A percentile compares a stretch with the other conserved stretches of the same genome.
These are phyloP conservation scores for Vigna nakashimae DNA, from an alignment of 306 rosid species.

Conservation along the genomic window DNA sequence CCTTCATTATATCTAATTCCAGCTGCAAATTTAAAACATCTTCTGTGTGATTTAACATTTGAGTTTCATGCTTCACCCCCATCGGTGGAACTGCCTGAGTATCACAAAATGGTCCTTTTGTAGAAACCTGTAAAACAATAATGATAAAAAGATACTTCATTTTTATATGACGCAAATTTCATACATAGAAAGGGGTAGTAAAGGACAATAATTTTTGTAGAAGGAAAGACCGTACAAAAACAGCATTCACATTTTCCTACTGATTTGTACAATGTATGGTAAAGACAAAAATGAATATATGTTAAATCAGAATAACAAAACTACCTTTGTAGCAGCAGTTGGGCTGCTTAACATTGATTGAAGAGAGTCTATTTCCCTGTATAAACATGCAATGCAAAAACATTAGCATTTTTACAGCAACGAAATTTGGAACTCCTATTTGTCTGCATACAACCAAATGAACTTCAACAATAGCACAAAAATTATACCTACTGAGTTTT, in stretches of 20 bases:
- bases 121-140: slow-evolving; percentile 50
- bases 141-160: slow-evolving; percentile 24
- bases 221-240: no score
- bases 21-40: slow-evolving; percentile 77
- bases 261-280: slow-evolving; percentile 14
- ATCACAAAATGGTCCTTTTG: slow-evolving; percentile 36
- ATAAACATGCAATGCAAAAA: slow-evolving; percentile 37
- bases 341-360: slow-evolving; percentile 48
- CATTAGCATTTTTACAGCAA: slow-evolving; percentile 25
- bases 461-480: slow-evolving; percentile 32
- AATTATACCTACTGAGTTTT: slow-evolving; percentile 75
- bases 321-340: slow-evolving; percentile 61
- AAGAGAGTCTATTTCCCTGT: slow-evolving; percentile 78
- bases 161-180: slow-evolving; percentile 6
- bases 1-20: slow-evolving; percentile 81
- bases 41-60: slow-evolving; percentile 59
- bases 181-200: background rate
- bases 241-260: slow-evolving; percentile 6
- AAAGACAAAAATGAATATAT: slow-evolving; percentile 24
- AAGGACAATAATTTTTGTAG: background rate
- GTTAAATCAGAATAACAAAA: slow-evolving; percentile 35
- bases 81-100: slow-evolving; percentile 51
- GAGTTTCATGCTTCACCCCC: slow-evolving; percentile 47
- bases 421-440: slow-evolving; percentile 35
- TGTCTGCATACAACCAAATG: slow-evolving; percentile 23